A percentile compares a stretch with the other conserved stretches of the same genome.
phyloP scores from a whole-genome alignment of 805 yeast species.

The Saturnispora mendoncae region DNA sequence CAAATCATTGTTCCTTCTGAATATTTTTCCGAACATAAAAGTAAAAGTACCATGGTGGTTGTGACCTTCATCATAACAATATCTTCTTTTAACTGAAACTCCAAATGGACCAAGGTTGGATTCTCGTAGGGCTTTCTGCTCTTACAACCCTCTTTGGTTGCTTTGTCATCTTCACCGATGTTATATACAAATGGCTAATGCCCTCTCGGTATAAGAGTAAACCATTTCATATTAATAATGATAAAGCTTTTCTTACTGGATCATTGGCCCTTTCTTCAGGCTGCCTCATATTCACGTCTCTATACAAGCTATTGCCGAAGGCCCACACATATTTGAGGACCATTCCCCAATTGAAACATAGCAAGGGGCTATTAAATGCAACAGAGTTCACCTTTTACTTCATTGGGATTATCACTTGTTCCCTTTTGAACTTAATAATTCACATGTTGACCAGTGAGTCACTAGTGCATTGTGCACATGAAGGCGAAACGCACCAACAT shows the following conservation, averaged over 20 bases:
- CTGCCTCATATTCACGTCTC: constrained; percentile 68
- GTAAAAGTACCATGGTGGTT: too few species aligned
- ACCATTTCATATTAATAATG: constrained; percentile 48
- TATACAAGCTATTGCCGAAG: constrained; percentile 71
- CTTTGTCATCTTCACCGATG: constrained; percentile 52
- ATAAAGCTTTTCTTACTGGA: constrained; percentile 58
- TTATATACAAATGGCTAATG: constrained; percentile 39
- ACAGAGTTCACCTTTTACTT: constrained; percentile 34
- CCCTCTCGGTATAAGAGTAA: constrained; percentile 31
- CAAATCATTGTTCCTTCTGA: neutral
- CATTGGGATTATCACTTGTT: constrained; percentile 54
- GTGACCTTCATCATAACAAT: too few species aligned
- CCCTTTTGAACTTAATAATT: constrained; percentile 51
- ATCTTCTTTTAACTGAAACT: too few species aligned
- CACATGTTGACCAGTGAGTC: constrained; percentile 74
- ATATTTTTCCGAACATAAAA: too few species aligned
- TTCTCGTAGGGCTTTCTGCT: constrained; percentile 56
- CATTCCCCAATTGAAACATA: constrained; percentile 21
- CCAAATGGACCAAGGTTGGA: constrained; percentile 58
- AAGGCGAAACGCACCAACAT: constrained; percentile 23
- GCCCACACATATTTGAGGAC: constrained; percentile 38
- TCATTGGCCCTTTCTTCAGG: constrained; percentile 78
- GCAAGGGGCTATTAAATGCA: constrained; percentile 29
- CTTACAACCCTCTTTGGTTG: constrained; percentile 67
- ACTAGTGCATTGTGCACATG: constrained; percentile 79